Base-by-base conservation (phyloP, 345 rosid species). In the Arabis hirsuta region DNA sequence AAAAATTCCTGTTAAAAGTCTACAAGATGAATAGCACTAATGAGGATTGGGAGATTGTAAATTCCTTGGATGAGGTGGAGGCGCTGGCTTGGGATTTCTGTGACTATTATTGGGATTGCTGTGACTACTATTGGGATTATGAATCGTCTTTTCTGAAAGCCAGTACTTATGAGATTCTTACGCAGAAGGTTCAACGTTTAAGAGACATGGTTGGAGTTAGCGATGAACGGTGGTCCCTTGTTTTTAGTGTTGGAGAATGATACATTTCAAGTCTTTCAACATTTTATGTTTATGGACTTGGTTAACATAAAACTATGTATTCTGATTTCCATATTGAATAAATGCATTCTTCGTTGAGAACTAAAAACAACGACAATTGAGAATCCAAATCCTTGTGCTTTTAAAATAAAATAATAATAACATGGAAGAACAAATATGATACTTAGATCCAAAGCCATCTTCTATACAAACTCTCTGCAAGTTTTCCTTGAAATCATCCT, bases 381-480 rank as follows among this genome's bases (percentile, higher is more conserved):
- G 73, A 74, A 74, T 53, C 64, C 79, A 68, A 68, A 75, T 61
- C 74, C 6, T 54, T 68, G 31, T 68, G 34, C 39, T 52, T 45
- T 42, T 65, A n/a, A 22, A 29, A 10, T 20, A n/a, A 6, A 14
- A 59, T 31, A 43, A 29, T 32, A 71, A 62, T 62, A 70, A 63
- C 54, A 63, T 55, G 63, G 53, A 69, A 69, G 26, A 69, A 56
- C 75, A 69, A 27, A 76, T 76, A 64, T 64, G 29, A 63, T 71
- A 76, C 55, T 70, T 65, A 34, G 27, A 54, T 45, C 56, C 61
- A 65, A 64, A 63, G 56, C 62, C 67, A 57, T 71, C 72, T 76
- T 71, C 76, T 76, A 71, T 76, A 76, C 80, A 76, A 71, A 70
- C 61, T 57, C 56, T 27, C 61, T 42, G 42, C 60, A 62, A 24